Base-by-base conservation (phyloP, 352 stramenopile species). In the Globisporangium nodosum region DNA sequence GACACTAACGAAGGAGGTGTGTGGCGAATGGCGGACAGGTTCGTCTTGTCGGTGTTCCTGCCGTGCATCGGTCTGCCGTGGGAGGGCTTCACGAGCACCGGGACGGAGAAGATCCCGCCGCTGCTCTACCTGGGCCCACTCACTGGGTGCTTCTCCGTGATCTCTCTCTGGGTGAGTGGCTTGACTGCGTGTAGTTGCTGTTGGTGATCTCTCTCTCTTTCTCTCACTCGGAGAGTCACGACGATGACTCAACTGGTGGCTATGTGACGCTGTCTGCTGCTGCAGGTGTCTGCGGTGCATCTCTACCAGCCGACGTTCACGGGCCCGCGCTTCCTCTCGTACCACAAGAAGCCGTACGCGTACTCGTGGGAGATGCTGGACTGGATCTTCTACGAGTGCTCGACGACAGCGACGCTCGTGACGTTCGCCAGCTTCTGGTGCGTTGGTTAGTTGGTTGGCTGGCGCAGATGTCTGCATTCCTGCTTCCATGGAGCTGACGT, bases 351-450 rank as follows among this genome's bases (percentile, higher is more conserved):
- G 7, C 71, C 77, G 40, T 71, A 68, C n/a, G 61, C 71, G 24
- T 78, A 64, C 27, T 88, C 78, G 42, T 86, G 75, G 78, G 75
- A 86, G 39, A 82, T 86, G 56, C 53, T 88, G 30, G 78, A 86
- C 58, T 85, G 75, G 75, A 72, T 88, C 42, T 78, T 86, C 46
- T 83, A 76, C 55, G 73, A 90, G 53, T 74, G 75, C 20, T 85
- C 74, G 5, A 74, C 74, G 3, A 81, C 76, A 1, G 58, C 64
- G 27, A 65, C 73, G 4, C 53, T 86, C 40, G 67, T 79, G 30
- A 49, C 67, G 3, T 85, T 88, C 27, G 49, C 74, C 6, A 74
- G 71, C 50, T 87, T 85, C 50, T 88, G 78, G 70, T 81, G 77
- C 40, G 58, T 73, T 35, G 4, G 3, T 8, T 5, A 35, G 31